These are phyloP conservation scores for Colletotrichum theobromicola DNA, from an alignment of 2,329 filamentous ascomycete genomes.

Conservation along the genomic window DNA sequence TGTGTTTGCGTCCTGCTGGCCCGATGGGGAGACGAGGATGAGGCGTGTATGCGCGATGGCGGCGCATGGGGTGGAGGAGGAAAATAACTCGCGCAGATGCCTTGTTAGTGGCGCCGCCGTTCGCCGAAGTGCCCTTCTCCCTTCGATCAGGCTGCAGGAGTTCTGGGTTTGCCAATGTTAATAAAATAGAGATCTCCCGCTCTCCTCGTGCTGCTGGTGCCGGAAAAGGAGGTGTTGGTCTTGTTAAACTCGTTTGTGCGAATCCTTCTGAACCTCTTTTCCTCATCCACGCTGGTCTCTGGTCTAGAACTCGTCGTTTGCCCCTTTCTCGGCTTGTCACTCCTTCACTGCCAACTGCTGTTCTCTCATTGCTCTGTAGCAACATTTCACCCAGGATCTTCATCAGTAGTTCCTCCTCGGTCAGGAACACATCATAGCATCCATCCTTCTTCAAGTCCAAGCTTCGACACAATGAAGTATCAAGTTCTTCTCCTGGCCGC, in stretches of 20 bases:
- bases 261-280: background rate
- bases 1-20: background rate
- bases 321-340: background rate
- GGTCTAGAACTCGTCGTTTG: background rate
- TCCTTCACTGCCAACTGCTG: conserved; percentile 1
- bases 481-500: conserved; percentile 20
- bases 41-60: background rate
- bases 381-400: background rate
- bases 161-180: background rate
- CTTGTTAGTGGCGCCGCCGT: background rate
- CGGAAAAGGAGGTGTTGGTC: background rate
- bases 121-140: background rate
- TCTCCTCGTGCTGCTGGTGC: background rate
- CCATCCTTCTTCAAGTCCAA: background rate
- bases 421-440: background rate
- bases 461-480: conserved; percentile 22
- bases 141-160: background rate
- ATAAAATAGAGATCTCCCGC: background rate
- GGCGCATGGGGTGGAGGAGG: background rate
- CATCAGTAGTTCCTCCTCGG: background rate
- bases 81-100: background rate
- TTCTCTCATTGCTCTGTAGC: background rate
- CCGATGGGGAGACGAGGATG: background rate
- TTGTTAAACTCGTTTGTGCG: background rate
- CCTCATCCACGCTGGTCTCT: conserved; percentile 14